phyloP scores from a whole-genome alignment of 495 filamentous ascomycete genomes.

The Elasticomyces elasticus region DNA sequence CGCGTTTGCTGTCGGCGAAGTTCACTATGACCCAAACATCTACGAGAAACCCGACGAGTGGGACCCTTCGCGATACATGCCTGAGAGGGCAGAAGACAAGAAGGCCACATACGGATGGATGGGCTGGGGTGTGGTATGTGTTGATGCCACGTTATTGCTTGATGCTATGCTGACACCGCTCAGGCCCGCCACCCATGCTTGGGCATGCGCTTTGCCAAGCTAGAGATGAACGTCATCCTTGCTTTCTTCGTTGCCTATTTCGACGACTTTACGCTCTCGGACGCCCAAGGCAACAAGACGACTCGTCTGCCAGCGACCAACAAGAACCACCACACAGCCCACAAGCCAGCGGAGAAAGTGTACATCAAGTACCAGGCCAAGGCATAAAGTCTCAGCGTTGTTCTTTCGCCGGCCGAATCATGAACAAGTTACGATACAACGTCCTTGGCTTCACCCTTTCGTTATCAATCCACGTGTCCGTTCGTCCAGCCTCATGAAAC shows the following conservation, averaged over 20 bases:
- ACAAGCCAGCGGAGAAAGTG: conserved; percentile 2
- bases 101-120: conserved; percentile 23
- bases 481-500: conserved; percentile 14
- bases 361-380: conserved; percentile 6
- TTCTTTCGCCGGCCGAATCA: conserved; percentile 8
- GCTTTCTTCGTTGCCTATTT: conserved; percentile 33
- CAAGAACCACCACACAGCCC: conserved; percentile 3
- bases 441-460: conserved; percentile 11
- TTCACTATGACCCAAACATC: conserved; percentile 35
- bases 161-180: neutral
- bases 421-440: conserved; percentile 17
- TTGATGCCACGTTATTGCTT: neutral
- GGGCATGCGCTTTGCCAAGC: conserved; percentile 36
- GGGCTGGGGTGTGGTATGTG: conserved; percentile 2
- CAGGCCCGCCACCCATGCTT: conserved; percentile 37
- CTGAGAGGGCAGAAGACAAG: conserved; percentile 37
- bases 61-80: conserved; percentile 38
- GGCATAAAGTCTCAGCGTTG: neutral
- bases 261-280: conserved; percentile 1
- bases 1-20: conserved; percentile 24
- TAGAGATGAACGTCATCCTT: conserved; percentile 38
- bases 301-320: neutral
- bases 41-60: conserved; percentile 37
- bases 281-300: neutral
- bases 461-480: conserved; percentile 18